Base-by-base conservation (phyloP, 768 basidiomycete species). In the Termitomyces sp. region DNA sequence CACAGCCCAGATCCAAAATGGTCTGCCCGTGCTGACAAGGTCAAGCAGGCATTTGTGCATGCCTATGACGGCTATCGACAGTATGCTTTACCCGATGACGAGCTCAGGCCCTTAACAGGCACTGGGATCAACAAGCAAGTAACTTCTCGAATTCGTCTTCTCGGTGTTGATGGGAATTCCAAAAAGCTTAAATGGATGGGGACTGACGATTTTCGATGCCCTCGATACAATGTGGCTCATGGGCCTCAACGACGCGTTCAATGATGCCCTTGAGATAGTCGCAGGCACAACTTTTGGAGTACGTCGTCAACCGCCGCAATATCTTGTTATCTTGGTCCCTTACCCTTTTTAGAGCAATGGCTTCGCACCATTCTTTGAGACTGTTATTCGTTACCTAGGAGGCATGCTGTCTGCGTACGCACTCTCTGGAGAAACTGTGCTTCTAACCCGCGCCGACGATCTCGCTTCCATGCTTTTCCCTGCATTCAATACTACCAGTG, bases 201-300 rank as follows among this genome's bases (percentile, higher is more conserved):
- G 84, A 16, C 75, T 88, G 1, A 86, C 89, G 2, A 73, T 88
- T 56, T 80, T 89, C 49, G 94, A 95, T 63, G 80, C 90, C 2
- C 77, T 95, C 18, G 92, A 93, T 64, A 91, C 91, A 0, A 85
- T 96, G 78, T 81, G 88, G 68, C 74, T 95, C 50, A 88, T 95
- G 85, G 90, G 81, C 10, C 73, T 93, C 14, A 71, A 81, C 14
- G 81, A 86, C 4, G 82, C 87, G 64, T 94, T 88, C 65, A 67
- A 74, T 35, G 74, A 84, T 14, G 85, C 86, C 4, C 68, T 91
- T 4, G 79, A 81, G 35, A 72, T 78, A 35, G 71, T 87, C 18
- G 72, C 77, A 8, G 73, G 76, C 49, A 64, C 76, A 43, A 82
- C 78, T 20, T 88, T 88, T 53, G 60, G 66, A 14, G 80, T 79